These are phyloP conservation scores for Thelephora aurantiotincta DNA, from an alignment of 768 basidiomycete species.

Conservation along the genomic window DNA sequence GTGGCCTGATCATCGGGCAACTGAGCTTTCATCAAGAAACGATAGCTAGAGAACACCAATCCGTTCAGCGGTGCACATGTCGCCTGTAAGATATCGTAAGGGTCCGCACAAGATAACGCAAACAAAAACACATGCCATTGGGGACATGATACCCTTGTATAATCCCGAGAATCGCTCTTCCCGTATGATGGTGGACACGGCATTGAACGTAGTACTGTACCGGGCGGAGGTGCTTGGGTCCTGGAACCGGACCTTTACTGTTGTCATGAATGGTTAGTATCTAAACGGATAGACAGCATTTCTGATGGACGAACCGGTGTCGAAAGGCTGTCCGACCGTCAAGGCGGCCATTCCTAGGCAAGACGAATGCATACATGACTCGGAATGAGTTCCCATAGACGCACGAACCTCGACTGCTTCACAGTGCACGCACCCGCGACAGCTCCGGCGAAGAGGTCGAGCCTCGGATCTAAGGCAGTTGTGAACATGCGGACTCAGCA, in stretches of 20 bases:
- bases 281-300: background rate
- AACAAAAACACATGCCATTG: constrained; percentile 38
- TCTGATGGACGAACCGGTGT: constrained; percentile 15
- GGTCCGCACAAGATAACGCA: background rate
- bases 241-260: constrained; percentile 77
- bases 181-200: constrained; percentile 48
- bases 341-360: constrained; percentile 15
- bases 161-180: constrained; percentile 59
- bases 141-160: constrained; percentile 69
- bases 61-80: constrained; percentile 73
- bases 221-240: constrained; percentile 38
- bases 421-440: constrained; percentile 30
- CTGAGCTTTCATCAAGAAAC: constrained; percentile 61
- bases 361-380: background rate
- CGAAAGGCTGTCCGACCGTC: constrained; percentile 19
- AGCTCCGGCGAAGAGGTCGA: constrained; percentile 75
- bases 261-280: background rate
- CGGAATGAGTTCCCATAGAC: background rate
- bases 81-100: constrained; percentile 26
- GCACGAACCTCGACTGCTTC: background rate
- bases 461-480: constrained; percentile 34
- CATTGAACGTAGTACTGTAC: constrained; percentile 53
- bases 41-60: constrained; percentile 75
- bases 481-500: no score
- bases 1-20: constrained; percentile 27